These are phyloP conservation scores for Lactifluus pinguis DNA, from an alignment of 768 basidiomycete genomes.

Conservation along the genomic window DNA sequence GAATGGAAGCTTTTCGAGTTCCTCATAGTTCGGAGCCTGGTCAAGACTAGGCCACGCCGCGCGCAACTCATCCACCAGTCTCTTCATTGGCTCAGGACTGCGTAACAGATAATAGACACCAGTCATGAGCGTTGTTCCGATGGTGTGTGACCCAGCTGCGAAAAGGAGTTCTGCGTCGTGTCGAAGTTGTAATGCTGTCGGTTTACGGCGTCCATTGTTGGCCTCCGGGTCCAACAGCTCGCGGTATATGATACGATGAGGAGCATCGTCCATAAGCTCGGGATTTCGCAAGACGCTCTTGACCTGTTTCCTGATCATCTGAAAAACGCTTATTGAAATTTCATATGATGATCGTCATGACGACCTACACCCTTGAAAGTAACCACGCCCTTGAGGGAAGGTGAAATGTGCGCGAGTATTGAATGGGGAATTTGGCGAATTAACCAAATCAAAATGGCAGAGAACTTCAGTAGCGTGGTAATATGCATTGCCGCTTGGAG, in stretches of 20 bases:
- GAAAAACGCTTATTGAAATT: background rate
- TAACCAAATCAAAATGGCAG: background rate
- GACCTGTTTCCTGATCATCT: slow-evolving; percentile 1
- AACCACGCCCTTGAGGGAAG: background rate
- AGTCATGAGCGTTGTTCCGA: slow-evolving; percentile 8
- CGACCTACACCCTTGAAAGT: background rate
- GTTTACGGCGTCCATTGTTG: background rate
- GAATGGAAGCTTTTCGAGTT: slow-evolving; percentile 9
- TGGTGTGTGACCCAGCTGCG: slow-evolving; percentile 9
- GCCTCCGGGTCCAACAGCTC: slow-evolving; percentile 4
- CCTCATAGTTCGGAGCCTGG: slow-evolving; percentile 6
- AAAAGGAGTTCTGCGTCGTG: slow-evolving; percentile 11
- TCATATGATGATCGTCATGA: background rate
- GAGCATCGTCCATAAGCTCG: background rate
- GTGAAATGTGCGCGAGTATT: background rate
- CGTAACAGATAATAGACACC: slow-evolving; percentile 3
- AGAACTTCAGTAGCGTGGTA: slow-evolving; percentile 16
- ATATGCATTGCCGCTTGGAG: slow-evolving; percentile 26
- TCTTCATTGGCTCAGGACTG: background rate
- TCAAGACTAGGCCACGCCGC: slow-evolving; percentile 4
- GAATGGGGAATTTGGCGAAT: background rate
- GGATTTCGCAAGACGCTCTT: background rate
- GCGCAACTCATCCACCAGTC: slow-evolving; percentile 1
- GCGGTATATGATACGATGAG: slow-evolving; percentile 11
- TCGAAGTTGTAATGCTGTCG: background rate